Evolutionary conservation across 2,329 filamentous ascomycete genomes (phyloP), one percentile per base, ranked within the genome.

Genomic region (Aspergillus sp.): DNA sequence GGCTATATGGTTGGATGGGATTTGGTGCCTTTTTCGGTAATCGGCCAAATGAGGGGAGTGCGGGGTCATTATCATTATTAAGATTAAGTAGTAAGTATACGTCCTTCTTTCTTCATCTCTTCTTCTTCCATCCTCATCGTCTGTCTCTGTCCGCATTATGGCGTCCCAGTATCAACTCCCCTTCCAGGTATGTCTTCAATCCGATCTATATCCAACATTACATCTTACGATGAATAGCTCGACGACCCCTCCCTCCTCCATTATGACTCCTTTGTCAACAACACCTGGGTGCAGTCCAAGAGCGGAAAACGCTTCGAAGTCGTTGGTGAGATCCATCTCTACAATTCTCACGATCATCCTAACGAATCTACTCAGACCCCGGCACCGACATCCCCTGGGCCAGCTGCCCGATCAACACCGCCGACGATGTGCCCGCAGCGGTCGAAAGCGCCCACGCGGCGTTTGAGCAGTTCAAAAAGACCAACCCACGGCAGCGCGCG

Each of bases 341-440:
- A 35, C 33, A 35, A 35, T 3, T n/a, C 24, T 13, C 5, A n/a
- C 20, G 33, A 2, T 13, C 43, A 26, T 52, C 16, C 16, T 42
- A 30, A 30, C 3, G 26, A 16, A 36, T 9, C 26, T 7, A 22
- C 5, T 1, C 45, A 71, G 79, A 83, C 53, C 81, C 81, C 0
- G 81, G 80, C 35, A 77, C 76, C 5, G 76, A 76, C 56, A 70
- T 71, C 43, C 57, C 71, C 3, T 83, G 79, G 79, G 75, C 78
- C 2, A 75, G 74, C 7, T 80, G 77, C 57, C 75, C 81, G 0
- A 73, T 79, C 58, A 78, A 74, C 58, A 65, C 67, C 4, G 66
- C 68, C n/a, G 80, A 82, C 40, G 86, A 88, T 67, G 84, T 87
- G 50, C 80, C 85, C 53, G 68, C 67, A 4, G 80, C 84, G 1